phyloP scores from a whole-genome alignment of 805 yeast genomes.

The Nakazawaea pomicola region DNA sequence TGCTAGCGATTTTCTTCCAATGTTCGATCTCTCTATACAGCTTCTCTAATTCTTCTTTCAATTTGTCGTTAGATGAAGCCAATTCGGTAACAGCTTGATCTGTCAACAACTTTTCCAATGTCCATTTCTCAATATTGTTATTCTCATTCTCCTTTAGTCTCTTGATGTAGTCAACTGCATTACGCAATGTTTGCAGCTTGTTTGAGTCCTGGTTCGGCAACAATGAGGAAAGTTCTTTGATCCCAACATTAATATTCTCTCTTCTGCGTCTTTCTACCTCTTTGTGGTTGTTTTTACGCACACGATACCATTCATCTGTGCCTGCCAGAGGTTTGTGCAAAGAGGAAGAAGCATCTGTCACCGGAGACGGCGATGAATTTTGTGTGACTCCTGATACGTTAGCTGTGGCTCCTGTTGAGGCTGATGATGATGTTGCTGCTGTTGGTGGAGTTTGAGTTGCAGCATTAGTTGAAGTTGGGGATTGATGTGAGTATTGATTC shows the following conservation, averaged over 20 bases:
- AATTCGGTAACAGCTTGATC: conserved; percentile 90
- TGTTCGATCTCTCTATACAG: conserved; percentile 90
- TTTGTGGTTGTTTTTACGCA: conserved; percentile 86
- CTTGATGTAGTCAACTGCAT: conserved; percentile 88
- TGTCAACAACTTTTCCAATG: conserved; percentile 83
- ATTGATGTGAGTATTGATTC: too few species aligned
- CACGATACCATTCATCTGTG: conserved; percentile 78
- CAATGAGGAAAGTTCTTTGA: conserved; percentile 68
- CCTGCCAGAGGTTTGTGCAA: conserved; percentile 67
- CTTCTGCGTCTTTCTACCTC: conserved; percentile 93
- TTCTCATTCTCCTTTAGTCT: conserved; percentile 86
- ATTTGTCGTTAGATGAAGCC: conserved; percentile 77
- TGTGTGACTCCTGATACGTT: too few species aligned
- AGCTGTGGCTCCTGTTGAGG: too few species aligned
- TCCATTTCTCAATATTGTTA: conserved; percentile 90
- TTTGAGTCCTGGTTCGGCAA: conserved; percentile 83
- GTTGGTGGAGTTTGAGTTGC: conserved; percentile 3
- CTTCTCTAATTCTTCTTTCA: conserved; percentile 82
- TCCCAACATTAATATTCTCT: conserved; percentile 84
- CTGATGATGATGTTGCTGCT: conserved; percentile 13
- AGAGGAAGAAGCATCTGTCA: too few species aligned
- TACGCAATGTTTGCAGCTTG: conserved; percentile 82
- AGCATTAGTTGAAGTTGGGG: too few species aligned
- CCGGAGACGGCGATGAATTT: too few species aligned
- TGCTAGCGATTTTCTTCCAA: conserved; percentile 48